These are phyloP conservation scores for Kwoniella shivajii DNA, from an alignment of 1,284 basidiomycete genomes.

Conservation along the genomic window DNA sequence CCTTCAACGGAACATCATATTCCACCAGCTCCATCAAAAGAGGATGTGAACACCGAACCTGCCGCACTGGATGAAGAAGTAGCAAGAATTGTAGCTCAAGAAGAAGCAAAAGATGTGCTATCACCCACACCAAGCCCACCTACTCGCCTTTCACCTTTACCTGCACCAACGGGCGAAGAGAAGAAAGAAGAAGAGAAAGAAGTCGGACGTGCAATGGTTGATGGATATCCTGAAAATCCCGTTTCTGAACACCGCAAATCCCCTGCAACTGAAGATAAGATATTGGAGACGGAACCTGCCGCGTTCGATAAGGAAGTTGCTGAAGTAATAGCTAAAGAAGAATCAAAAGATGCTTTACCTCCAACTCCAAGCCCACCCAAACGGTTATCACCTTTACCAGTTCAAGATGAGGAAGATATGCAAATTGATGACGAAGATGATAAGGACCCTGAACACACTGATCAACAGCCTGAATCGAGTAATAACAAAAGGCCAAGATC, in stretches of 20 bases:
- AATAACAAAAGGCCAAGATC: slow-evolving; percentile 15
- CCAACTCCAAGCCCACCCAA: slow-evolving; percentile 22
- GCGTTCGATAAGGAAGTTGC: slow-evolving; percentile 1
- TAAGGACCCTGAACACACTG: not conserved
- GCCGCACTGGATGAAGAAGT: slow-evolving; percentile 2
- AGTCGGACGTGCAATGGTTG: slow-evolving; percentile 21
- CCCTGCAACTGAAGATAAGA: not conserved
- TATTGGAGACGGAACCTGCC: not conserved
- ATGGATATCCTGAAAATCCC: slow-evolving; percentile 16
- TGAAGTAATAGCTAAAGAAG: slow-evolving; percentile 7
- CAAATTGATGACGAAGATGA: not conserved
- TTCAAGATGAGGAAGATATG: slow-evolving; percentile 1
- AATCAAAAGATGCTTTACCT: slow-evolving; percentile 22
- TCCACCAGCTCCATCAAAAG: not conserved
- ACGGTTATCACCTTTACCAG: slow-evolving; percentile 22
- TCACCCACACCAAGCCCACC: slow-evolving; percentile 22
- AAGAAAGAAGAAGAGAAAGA: slow-evolving; percentile 6
- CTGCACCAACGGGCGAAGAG: not conserved
- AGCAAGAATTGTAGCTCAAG: not conserved
- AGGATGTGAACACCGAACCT: not conserved
- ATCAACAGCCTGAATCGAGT: not conserved
- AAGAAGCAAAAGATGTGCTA: slow-evolving; percentile 24
- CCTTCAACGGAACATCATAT: not conserved
- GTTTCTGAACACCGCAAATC: not conserved
- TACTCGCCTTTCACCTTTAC: slow-evolving; percentile 20